Evolutionary conservation across 345 rosid genomes (phyloP), one percentile per base, ranked within the genome.

Genomic region (Populus davidiana): DNA sequence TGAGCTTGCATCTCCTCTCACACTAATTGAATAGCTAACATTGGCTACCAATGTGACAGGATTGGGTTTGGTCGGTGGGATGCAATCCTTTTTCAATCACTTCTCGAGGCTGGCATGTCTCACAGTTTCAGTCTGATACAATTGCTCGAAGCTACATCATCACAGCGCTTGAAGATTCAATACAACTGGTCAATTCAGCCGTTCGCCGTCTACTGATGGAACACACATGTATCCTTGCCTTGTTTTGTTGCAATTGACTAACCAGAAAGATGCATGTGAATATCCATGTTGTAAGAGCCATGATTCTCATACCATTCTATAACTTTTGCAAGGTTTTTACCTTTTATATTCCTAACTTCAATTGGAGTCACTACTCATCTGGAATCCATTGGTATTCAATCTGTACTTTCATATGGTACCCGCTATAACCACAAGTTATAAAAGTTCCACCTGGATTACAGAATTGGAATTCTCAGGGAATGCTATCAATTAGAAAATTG

Each of bases 1-100:
- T 72, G 50, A 67, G 73, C 9, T 54, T 65, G 59, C 21, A 70
- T 67, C 13, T 64, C 5, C n/a, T 39, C 8, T 31, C 38, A 54
- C 2, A 29, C 21, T 68, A 43, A 39, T 67, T 41, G 16, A 25
- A 10, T 56, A 23, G 65, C 54, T 33, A 73, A 31, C 43, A 14
- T 21, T 71, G 76, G 7, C 10, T 72, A 33, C 27, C 50, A 39
- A 27, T 59, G 36, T 68, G 33, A 43, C 87, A 96, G 99, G 97
- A 91, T 67, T 96, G 99, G 99, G 84, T 88, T 73, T 96, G 99
- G 99, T 94, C 97, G 14, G 97, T 94, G 67, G 99, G 99, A 67
- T 91, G 95, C 87, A 94, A 89, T 81, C 97, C 97, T 25, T 89
- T 92, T 81, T 89, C 98, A 73, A 72, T 87, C 65, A 91, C 95